These are phyloP conservation scores for Backusella circina DNA, from an alignment of 192 early-diverging fungal genomes.

Conservation along the genomic window DNA sequence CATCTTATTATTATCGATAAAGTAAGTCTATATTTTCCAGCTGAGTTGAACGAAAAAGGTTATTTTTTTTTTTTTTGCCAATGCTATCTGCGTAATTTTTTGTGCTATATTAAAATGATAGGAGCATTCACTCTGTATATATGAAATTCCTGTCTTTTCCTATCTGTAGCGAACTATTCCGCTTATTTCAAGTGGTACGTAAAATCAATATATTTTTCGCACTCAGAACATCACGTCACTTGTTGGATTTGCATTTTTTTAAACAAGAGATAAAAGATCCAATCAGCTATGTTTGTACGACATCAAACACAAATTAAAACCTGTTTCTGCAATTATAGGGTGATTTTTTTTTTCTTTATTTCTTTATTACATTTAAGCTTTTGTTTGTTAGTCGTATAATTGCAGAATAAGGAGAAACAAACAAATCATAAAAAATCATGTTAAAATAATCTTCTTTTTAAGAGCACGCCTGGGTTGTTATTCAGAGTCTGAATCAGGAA, in stretches of 20 bases:
- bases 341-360: neutral
- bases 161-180: neutral
- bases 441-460: neutral
- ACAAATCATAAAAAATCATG: neutral
- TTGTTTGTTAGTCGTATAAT: neutral
- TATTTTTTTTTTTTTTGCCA: neutral
- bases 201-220: neutral
- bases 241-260: neutral
- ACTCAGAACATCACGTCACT: neutral
- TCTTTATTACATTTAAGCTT: neutral
- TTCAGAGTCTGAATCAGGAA: conserved; percentile 8
- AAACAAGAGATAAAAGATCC: neutral
- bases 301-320: neutral
- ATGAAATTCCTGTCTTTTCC: neutral
- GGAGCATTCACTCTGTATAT: too few species aligned
- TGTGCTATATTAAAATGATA: neutral
- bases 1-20: neutral
- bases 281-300: neutral
- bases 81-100: neutral
- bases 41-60: neutral
- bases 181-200: neutral
- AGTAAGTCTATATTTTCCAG: neutral
- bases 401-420: neutral
- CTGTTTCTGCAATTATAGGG: neutral
- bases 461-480: too few species aligned